These are phyloP conservation scores for Pleurotus tuoliensis DNA, from an alignment of 768 basidiomycete species.

Conservation along the genomic window DNA sequence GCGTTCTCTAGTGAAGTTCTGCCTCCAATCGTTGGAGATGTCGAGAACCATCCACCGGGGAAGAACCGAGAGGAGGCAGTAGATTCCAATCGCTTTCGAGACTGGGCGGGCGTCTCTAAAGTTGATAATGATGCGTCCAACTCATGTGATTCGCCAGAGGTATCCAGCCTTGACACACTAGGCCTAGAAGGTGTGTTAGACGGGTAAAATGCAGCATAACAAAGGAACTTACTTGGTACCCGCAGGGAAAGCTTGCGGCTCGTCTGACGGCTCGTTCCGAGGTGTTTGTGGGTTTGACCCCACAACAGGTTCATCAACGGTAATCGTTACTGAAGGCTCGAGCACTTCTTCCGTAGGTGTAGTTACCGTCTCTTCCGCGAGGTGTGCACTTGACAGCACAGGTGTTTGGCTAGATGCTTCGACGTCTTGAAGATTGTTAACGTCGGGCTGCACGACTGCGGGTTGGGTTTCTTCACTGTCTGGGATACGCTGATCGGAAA, in stretches of 20 bases:
- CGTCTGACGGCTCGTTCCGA: background rate
- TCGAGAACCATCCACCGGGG: constrained; percentile 52
- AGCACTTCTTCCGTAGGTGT: background rate
- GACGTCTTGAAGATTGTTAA: too few species aligned
- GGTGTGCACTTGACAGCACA: background rate
- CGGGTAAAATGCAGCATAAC: background rate
- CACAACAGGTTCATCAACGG: background rate
- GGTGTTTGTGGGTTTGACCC: background rate
- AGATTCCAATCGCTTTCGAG: constrained; percentile 45
- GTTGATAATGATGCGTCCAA: constrained; percentile 11
- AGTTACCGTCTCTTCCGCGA: background rate
- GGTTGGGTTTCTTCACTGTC: background rate
- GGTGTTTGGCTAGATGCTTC: background rate
- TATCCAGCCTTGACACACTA: constrained; percentile 13
- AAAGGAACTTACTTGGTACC: background rate
- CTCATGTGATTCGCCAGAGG: constrained; percentile 12
- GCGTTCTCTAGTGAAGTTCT: constrained; percentile 48
- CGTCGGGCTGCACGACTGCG: too few species aligned
- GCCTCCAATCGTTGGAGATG: constrained; percentile 34
- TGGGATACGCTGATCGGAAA: background rate
- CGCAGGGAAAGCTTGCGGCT: constrained; percentile 14
- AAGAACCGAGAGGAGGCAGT: constrained; percentile 54
- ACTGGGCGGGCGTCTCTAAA: constrained; percentile 12
- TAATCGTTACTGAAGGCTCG: background rate
- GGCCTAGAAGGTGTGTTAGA: constrained; percentile 10